Base-by-base conservation (phyloP, 2,329 filamentous ascomycete genomes). In the Colletotrichum liaoningense region DNA sequence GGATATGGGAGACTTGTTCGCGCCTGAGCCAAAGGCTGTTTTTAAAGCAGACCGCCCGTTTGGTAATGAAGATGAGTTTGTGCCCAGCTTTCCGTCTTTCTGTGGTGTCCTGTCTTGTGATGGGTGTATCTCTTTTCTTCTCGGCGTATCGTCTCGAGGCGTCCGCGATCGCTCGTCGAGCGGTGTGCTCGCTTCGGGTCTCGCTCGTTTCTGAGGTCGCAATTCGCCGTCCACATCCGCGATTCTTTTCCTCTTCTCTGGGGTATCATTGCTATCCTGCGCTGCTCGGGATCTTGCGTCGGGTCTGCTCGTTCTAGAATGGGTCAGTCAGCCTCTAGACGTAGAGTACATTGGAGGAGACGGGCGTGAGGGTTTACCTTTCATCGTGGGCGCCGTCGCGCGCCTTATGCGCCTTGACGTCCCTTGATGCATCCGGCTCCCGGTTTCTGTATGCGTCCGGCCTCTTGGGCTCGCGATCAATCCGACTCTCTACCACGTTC, bases 171-270 rank as follows among this genome's bases (percentile, higher is more conserved):
- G 78, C 14, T 83, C 81, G 52, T 84, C 83, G 52, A 72, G 63
- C 26, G 76, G 74, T 54, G 80, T 81, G 68, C 77, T 74, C 16
- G 78, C 69, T 28, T 88, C 87, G 24, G 84, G 79, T 70, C 82
- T 86, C 28, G 80, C 78, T 69, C 88, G 85, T 79, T 90, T 90
- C 66, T 81, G 81, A 1, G 84, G 82, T 67, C 87, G 84, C 28
- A 77, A 72, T 38, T 84, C 82, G 30, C 87, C 86, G 24, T 88
- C 85, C 7, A 75, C 63, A 19, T 89, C 87, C 16, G 82, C 79
- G 12, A 78, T 74, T 54, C 87, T 86, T 80, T 89, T 89, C 76
- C 84, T 86, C 74, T 79, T 84, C 63, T 86, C 85, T 8, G 83
- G 86, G 52, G 83, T 73, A 63, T 67, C 73, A 54, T 59, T 57